Base-by-base conservation (phyloP, 257 asterid genomes). In the Misopates orontium region DNA sequence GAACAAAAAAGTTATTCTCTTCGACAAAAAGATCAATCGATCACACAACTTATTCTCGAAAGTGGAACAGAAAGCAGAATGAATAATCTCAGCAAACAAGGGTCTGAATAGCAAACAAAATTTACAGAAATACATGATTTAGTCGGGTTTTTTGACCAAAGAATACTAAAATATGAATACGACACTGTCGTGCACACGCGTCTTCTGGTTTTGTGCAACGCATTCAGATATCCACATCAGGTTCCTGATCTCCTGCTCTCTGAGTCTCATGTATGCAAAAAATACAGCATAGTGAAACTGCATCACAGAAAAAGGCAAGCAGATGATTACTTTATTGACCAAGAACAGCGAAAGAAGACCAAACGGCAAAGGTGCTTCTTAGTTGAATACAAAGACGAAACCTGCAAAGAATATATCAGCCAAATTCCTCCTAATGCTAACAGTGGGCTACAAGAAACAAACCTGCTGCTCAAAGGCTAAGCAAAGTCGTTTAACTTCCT, bases 221-320 rank as follows among this genome's bases (percentile, higher is more conserved):
- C 98, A 91, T 83, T 91, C 98, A 10, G 96, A 91, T 72, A 91
- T 91, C 98, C 98, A 91, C 98, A 91, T 91, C 78, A 91, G 70
- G 81, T 91, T 91, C 83, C 96, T 78, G 85, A 91, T 91, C 83
- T 91, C 98, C 81, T 91, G 98, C 80, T 91, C 98, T 75, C 89
- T 82, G 85, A 88, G 58, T 79, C 96, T 91, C 82, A 88, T 82
- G 84, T 91, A 91, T 11, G 98, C 93, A 47, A 91, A 91, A 70
- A 91, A 88, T 62, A 91, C 98, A 17, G 82, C 96, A 23, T 78
- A 91, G 64, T 91, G 98, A 80, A 91, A 91, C 96, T 91, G 89
- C 91, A 82, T 23, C 57, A 19, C 68, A 60, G 54, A 57, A 64
- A 70, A 2, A 58, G 62, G 8, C 10, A 36, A 28, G 54, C 42